Base-by-base conservation (phyloP, 2,329 filamentous ascomycete species). In the Penicillium sp. region DNA sequence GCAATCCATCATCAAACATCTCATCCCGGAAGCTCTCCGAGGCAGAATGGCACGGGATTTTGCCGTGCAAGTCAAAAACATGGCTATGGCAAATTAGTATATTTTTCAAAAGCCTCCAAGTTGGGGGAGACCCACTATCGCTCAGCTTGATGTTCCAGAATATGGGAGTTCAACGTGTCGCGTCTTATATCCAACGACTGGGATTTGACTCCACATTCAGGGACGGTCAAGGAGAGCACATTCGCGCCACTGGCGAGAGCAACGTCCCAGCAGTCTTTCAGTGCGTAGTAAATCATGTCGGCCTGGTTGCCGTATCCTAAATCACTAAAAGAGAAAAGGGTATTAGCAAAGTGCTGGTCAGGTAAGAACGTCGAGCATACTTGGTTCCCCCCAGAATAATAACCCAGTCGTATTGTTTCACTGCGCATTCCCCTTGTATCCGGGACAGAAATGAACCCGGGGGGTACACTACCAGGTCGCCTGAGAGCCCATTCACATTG, bases 201-300 rank as follows among this genome's bases (percentile, higher is more conserved):
- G 6, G 55, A 55, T 20, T 58, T 62, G 22, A 60, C 48, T 6
- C 68, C 63, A 24, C 75, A 76, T 57, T 86, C 84, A 0, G 82
- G 83, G 2, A 88, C 75, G 0, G 84, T 88, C 44, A 88, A 72
- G 4, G 83, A 83, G 2, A 88, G 77, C 8, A 88, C 79, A 52
- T 82, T 82, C 59, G 74, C 74, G 10, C 77, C 76, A 25, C 74
- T 73, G 1, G 66, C 62, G 1, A 85, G 71, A 1, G 80, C 74
- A 2, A 81, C 66, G 39, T 74, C 67, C 78, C 81, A 88, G 33
- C 74, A 66, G 9, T 72, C 63, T 55, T 79, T 69, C 13, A 87
- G 76, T 8, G 72, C 70, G 6, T 73, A 61, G 57, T 79, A 79
- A 20, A 85, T 80, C 1, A 71, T 62, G 1, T 76, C 67, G 8